Conservation (phyloP, 306 rosid genomes). For the Casuarina glauca region DNA sequence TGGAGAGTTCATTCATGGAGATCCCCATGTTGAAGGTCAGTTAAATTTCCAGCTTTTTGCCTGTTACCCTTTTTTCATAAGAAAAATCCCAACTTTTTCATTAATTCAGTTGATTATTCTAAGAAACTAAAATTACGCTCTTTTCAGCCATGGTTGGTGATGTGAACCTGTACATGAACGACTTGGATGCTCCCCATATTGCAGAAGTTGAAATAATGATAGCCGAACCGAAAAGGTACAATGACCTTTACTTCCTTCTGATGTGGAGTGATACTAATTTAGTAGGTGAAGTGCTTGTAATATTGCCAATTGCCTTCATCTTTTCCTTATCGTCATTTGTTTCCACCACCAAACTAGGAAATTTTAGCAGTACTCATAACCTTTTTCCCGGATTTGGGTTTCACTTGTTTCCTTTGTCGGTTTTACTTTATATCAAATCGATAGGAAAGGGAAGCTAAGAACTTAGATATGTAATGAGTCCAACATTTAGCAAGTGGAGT, state of each 20-base stretch:
- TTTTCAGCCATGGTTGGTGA: slow-evolving; percentile 90
- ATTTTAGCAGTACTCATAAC: background rate
- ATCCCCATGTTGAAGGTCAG: slow-evolving; percentile 74
- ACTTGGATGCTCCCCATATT: slow-evolving; percentile 59
- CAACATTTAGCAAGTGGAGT: background rate
- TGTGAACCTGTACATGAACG: slow-evolving; percentile 90
- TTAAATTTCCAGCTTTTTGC: background rate
- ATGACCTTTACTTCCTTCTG: slow-evolving; percentile 22
- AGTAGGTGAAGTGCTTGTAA: slow-evolving; percentile 14
- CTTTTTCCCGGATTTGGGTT: background rate
- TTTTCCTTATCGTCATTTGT: background rate
- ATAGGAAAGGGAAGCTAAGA: background rate
- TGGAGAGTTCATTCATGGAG: slow-evolving; percentile 67
- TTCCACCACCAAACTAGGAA: background rate
- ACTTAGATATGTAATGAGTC: background rate
- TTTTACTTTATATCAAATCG: background rate
- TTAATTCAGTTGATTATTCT: background rate
- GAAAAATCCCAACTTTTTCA: background rate
- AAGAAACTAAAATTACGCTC: slow-evolving; percentile 25
- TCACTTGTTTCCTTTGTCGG: background rate
- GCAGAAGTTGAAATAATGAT: slow-evolving; percentile 96
- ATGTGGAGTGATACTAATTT: slow-evolving; percentile 8
- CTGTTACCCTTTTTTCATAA: background rate
- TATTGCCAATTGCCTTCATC: background rate
- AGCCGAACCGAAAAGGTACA: slow-evolving; percentile 79